These are phyloP conservation scores for Ceratocystis destructans DNA, from an alignment of 2,329 filamentous ascomycete species.

Conservation along the genomic window DNA sequence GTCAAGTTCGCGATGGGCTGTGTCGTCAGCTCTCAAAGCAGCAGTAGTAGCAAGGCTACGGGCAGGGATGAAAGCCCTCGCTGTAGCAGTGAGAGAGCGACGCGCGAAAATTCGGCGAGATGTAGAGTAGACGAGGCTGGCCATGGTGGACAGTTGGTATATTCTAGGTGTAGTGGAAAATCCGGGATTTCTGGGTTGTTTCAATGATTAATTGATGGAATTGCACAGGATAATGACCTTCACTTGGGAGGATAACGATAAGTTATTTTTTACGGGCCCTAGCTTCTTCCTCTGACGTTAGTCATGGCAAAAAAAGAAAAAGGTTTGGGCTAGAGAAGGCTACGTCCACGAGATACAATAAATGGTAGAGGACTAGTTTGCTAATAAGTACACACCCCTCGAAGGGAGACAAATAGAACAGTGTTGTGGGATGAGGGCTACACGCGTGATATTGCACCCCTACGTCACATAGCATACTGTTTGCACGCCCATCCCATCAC, in stretches of 20 bases:
- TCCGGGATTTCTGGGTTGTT: background rate
- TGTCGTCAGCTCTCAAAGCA: slow-evolving; percentile 20
- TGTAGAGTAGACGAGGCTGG: slow-evolving; percentile 7
- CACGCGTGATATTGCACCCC: background rate
- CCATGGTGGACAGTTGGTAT: slow-evolving; percentile 3
- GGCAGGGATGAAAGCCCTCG: slow-evolving; percentile 15
- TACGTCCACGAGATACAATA: background rate
- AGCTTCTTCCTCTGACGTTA: slow-evolving; percentile 2
- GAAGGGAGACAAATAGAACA: background rate
- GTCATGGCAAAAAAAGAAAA: background rate
- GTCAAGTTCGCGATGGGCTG: slow-evolving; percentile 44
- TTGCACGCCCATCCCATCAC: background rate
- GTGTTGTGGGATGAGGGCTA: background rate
- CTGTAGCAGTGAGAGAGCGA: slow-evolving; percentile 19
- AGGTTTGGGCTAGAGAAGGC: background rate
- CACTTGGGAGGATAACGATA: background rate
- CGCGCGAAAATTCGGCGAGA: slow-evolving; percentile 20
- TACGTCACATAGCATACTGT: background rate
- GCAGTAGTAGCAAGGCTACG: slow-evolving; percentile 22
- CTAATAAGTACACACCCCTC: slow-evolving; percentile 2
- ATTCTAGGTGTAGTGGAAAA: too few relatives aligned
- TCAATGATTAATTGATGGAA: background rate
- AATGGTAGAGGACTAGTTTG: background rate
- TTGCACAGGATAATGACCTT: background rate
- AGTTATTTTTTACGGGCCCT: slow-evolving; percentile 9